A percentile compares a stretch with the other conserved stretches of the same genome.
These are phyloP conservation scores for Didymella glomerata DNA, from an alignment of 2,329 filamentous ascomycete species.

Conservation along the genomic window DNA sequence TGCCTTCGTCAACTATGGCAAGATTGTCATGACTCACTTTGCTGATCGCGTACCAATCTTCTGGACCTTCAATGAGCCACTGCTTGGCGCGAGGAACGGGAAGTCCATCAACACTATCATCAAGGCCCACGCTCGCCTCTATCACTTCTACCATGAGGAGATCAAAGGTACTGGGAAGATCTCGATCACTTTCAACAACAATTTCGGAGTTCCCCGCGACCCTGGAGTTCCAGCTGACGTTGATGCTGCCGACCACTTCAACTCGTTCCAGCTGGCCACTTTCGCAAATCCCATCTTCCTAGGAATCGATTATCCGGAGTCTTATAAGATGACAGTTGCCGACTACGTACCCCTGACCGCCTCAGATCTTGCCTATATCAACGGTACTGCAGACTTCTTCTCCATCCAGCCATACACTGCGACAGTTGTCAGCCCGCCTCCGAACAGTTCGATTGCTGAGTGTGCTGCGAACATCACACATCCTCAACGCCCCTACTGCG, in stretches of 20 bases:
- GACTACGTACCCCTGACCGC: slow-evolving; percentile 58
- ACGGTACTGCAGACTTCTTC: slow-evolving; percentile 62
- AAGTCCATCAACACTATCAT: slow-evolving; percentile 48
- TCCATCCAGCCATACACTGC: slow-evolving; percentile 68
- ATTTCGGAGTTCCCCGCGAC: slow-evolving; percentile 49
- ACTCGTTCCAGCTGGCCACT: slow-evolving; percentile 54
- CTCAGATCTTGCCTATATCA: slow-evolving; percentile 54
- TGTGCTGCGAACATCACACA: slow-evolving; percentile 60
- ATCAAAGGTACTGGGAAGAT: slow-evolving; percentile 62
- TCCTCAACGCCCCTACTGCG: slow-evolving; percentile 62
- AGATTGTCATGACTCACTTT: slow-evolving; percentile 61
- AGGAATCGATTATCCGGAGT: slow-evolving; percentile 60
- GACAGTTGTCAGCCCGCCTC: slow-evolving; percentile 61
- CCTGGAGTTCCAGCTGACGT: slow-evolving; percentile 54
- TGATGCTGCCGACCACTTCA: slow-evolving; percentile 57
- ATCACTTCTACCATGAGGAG: slow-evolving; percentile 64
- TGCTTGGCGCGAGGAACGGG: slow-evolving; percentile 54
- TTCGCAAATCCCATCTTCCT: slow-evolving; percentile 65
- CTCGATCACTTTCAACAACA: slow-evolving; percentile 59
- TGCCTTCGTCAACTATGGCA: slow-evolving; percentile 63
- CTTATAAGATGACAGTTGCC: slow-evolving; percentile 47
- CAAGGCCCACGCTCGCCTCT: slow-evolving; percentile 60
- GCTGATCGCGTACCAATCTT: slow-evolving; percentile 62
- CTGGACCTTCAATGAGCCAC: slow-evolving; percentile 65
- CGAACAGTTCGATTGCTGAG: slow-evolving; percentile 54